A percentile compares a stretch with the other conserved stretches of the same genome.
Evolutionary conservation across 2,329 filamentous ascomycete species (phyloP).

Genomic region (Colletotrichum filicis): DNA sequence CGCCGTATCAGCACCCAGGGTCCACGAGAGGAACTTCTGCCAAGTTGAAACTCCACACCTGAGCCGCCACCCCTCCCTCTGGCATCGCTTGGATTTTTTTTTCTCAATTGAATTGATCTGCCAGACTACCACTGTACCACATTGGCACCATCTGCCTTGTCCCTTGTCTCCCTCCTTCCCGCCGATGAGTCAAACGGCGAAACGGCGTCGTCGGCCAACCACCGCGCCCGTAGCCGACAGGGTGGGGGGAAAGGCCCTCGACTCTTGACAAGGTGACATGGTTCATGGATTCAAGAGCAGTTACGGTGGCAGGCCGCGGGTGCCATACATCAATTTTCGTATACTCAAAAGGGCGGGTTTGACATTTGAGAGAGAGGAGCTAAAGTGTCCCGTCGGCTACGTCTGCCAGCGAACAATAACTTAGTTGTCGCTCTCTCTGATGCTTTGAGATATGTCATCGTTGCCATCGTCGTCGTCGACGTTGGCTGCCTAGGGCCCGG

Average conservation of each 20-base stretch:
- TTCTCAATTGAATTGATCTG: neutral
- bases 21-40: slow-evolving; percentile 33
- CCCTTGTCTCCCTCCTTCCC: neutral
- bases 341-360: neutral
- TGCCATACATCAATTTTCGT: neutral
- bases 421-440: neutral
- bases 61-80: slow-evolving; percentile 7
- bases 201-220: slow-evolving; percentile 8
- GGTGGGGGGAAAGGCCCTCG: neutral
- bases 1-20: slow-evolving; percentile 14
- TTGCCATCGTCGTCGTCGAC: slow-evolving; percentile 3
- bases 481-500: neutral
- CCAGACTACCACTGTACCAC: neutral
- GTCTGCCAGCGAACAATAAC: neutral
- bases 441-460: neutral
- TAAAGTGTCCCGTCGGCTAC: neutral
- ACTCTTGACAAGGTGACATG: neutral
- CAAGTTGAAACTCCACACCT: slow-evolving; percentile 27
- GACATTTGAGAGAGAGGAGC: neutral
- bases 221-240: neutral
- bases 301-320: neutral
- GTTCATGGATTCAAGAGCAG: neutral
- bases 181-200: slow-evolving; percentile 32
- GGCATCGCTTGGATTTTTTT: neutral
- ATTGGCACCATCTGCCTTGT: neutral